Base-by-base conservation (phyloP, 1,139 yeast species). In the Pichia sp. region DNA sequence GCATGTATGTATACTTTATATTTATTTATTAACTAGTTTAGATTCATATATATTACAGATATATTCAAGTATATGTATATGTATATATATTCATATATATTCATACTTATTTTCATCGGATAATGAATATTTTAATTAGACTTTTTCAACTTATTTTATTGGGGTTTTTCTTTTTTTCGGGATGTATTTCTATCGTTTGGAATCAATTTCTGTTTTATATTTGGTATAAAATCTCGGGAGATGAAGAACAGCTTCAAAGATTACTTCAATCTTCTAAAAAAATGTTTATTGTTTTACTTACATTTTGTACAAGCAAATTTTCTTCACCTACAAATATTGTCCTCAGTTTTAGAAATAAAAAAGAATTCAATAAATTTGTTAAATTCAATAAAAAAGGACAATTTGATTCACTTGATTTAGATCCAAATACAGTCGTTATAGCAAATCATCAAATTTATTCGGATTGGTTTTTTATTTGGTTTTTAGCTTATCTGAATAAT, bases 391-490 rank as follows among this genome's bases (percentile, higher is more conserved):
- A 50, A 23, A 34, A 40, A 5, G 52, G 48, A 7, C 27, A 41
- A 6, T 38, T 47, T 10, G 26, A 42, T n/a, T 4, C 6, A 12
- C 38, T 59, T n/a, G 51, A 54, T 5, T 57, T 80, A 22, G 63
- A 69, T 12, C 72, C 74, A 9, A 71, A 80, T 43, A 77, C 89
- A 1, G 74, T 87, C 3, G 57, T 82, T 43, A 80, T 87, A 34
- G 78, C 94, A 22, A 92, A 92, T 61, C 98, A 92, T 64, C 97
- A 90, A 65, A 82, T 90, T 24, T 90, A 92, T 61, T 81, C 95
- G 4, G 99, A 92, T 63, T 92, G 99, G 99, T 73, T 87, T 22
- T 89, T 78, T 58, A 60, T 89, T 46, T 92, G 99, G 99, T 92
- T 87, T 78, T 56, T 87, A 29, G 70, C 87, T 1, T 85, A 87